Percentiles rank a stretch among this genome's conserved stretches.
Evolutionary conservation across 176 grass and related monocot species (phyloP).

Genomic region (Areca catechu): DNA sequence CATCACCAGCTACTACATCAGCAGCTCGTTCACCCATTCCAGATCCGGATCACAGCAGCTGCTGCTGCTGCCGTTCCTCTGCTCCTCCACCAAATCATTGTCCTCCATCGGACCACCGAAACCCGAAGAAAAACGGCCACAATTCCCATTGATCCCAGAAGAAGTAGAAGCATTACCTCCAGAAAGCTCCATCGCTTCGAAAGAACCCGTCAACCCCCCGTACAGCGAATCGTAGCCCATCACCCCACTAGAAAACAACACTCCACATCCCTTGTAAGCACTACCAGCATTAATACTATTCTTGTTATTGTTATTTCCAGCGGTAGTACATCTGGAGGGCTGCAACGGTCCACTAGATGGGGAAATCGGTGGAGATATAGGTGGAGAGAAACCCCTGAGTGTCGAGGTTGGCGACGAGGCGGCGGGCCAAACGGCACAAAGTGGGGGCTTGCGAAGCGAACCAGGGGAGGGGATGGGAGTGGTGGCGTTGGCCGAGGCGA

Average conservation of each 20-base stretch:
- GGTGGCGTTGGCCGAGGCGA: neutral
- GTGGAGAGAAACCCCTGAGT: neutral
- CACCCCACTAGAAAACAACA: neutral
- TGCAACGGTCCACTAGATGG: neutral
- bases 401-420: neutral
- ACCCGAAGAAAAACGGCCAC: no score
- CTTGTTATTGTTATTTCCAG: neutral
- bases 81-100: neutral
- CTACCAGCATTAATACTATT: neutral
- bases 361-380: neutral
- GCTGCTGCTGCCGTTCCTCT: neutral
- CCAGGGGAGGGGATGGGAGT: neutral
- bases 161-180: neutral
- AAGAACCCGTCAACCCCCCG: neutral
- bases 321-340: neutral
- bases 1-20: neutral
- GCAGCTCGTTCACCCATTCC: slow-evolving; percentile 3
- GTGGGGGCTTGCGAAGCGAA: neutral
- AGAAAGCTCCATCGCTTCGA: neutral
- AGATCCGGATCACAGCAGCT: neutral
- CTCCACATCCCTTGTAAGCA: neutral
- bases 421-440: neutral
- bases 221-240: neutral
- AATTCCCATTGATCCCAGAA: no score
- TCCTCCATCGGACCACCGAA: neutral